A percentile compares a stretch with the other conserved stretches of the same genome.
Evolutionary conservation across 345 rosid species (phyloP).

Genomic region (Erucastrum elatum): DNA sequence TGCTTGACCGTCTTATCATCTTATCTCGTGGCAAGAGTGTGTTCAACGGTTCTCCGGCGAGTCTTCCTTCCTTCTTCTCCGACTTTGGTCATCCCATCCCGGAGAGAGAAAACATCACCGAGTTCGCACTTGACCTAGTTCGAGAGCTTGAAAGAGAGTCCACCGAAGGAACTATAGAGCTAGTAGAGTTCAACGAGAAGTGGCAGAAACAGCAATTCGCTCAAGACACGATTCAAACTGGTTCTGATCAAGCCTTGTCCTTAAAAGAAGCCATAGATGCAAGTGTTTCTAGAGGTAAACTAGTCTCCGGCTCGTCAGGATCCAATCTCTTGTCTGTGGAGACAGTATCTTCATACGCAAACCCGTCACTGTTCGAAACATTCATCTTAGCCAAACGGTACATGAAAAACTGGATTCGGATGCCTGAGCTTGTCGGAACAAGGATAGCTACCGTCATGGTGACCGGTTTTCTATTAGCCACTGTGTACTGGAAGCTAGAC

Average conservation of each 20-base stretch:
- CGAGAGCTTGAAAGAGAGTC: slow-evolving; percentile 8
- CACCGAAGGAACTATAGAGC: slow-evolving; percentile 43
- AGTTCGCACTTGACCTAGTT: slow-evolving; percentile 71
- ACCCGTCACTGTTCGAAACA: background rate
- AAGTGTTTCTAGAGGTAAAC: slow-evolving; percentile 21
- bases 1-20: slow-evolving; percentile 51
- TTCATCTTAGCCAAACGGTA: background rate
- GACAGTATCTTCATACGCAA: slow-evolving; percentile 11
- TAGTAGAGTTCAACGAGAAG: slow-evolving; percentile 63
- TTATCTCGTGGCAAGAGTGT: slow-evolving; percentile 53
- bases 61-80: slow-evolving; percentile 49
- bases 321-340: slow-evolving; percentile 23
- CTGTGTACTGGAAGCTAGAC: background rate
- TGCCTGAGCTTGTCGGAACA: background rate
- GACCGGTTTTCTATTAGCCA: background rate
- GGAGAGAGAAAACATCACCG: slow-evolving; percentile 65
- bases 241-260: background rate
- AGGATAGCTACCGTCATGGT: background rate
- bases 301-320: slow-evolving; percentile 29
- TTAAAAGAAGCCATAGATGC: slow-evolving; percentile 23
- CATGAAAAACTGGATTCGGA: background rate
- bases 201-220: slow-evolving; percentile 43
- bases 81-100: slow-evolving; percentile 71
- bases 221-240: background rate
- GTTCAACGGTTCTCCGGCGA: slow-evolving; percentile 53